Base-by-base conservation (phyloP, 2,329 filamentous ascomycete species). In the Phialemoniopsis sp. region DNA sequence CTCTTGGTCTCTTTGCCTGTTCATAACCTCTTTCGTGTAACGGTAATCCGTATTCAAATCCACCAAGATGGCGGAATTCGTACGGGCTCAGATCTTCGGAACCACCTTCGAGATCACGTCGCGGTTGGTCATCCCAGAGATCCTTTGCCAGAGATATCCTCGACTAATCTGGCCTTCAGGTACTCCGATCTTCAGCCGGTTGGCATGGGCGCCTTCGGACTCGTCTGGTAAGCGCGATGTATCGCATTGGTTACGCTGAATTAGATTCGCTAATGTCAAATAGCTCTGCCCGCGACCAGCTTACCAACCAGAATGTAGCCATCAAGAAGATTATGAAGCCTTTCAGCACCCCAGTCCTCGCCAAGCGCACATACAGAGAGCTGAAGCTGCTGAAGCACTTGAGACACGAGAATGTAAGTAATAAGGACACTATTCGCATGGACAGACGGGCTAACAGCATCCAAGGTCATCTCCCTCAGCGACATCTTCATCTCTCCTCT, bases 241-340 rank as follows among this genome's bases (percentile, higher is more conserved):
- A 13, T 17, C 19, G 32, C 9, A 19, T 34, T 15, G 32, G 19
- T 13, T 32, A n/a, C 13, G 13, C 8, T 7, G 13, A 16, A 32
- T 5, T 16, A 32, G 13, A 16, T 5, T n/a, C 17, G 3, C 30
- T 36, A 42, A 40, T 51, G 41, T 50, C 15, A 19, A 15, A n/a
- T 49, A 97, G 91, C 69, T 97, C 93, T 49, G 93, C 93, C 42
- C 91, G 89, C 69, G 93, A 98, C 66, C 90, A 97, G 72, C 89
- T 98, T 67, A 97, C 93, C 44, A 87, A 80, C 63, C 90, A 96
- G 66, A 89, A 90, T 67, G 93, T 98, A 46, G 93, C 93, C 43
- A 90, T 98, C 62, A 98, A 98, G 80, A 98, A 98, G 80, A 98
- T 98, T 60, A 97, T 98, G 91, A 98, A 97, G 75, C 93, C 93